Percentiles rank a stretch among this genome's conserved stretches.
phyloP scores from a whole-genome alignment of 2,329 filamentous ascomycete genomes.

The Pseudogymnoascus sp. region DNA sequence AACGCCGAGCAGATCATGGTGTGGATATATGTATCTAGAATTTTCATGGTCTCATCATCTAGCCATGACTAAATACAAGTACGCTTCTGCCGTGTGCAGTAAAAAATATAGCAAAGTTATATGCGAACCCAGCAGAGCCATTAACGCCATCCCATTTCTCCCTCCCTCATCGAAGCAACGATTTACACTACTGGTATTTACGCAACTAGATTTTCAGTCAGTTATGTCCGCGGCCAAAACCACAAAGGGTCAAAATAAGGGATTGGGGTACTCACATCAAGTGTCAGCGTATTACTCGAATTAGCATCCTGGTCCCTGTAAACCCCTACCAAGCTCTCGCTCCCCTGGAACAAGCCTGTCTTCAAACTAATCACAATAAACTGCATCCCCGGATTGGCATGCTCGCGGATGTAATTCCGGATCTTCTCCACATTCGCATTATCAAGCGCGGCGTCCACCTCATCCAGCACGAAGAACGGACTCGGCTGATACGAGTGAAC shows the following conservation, averaged over 20 bases:
- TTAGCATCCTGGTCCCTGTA: slow-evolving; percentile 93
- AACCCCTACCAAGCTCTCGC: slow-evolving; percentile 88
- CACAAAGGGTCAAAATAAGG: neutral
- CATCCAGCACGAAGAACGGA: slow-evolving; percentile 96
- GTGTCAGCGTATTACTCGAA: slow-evolving; percentile 78
- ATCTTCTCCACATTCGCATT: slow-evolving; percentile 95
- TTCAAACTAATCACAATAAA: slow-evolving; percentile 98
- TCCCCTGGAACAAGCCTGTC: slow-evolving; percentile 90
- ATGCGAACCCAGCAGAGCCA: neutral
- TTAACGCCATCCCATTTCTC: neutral
- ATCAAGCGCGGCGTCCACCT: slow-evolving; percentile 96
- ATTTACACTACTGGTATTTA: slow-evolving; percentile 10
- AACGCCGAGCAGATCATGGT: neutral
- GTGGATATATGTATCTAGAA: neutral
- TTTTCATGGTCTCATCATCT: neutral
- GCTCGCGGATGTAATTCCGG: slow-evolving; percentile 90
- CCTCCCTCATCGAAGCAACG: neutral
- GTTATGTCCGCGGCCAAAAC: neutral
- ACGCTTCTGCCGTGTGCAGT: neutral
- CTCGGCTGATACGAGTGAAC: slow-evolving; percentile 93
- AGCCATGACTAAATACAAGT: slow-evolving; percentile 1
- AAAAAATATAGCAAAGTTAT: neutral
- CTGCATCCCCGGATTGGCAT: slow-evolving; percentile 94
- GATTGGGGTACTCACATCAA: slow-evolving; percentile 67
- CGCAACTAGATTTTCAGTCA: slow-evolving; percentile 7